phyloP scores from a whole-genome alignment of 768 basidiomycete genomes.

The Boletus speciosus region DNA sequence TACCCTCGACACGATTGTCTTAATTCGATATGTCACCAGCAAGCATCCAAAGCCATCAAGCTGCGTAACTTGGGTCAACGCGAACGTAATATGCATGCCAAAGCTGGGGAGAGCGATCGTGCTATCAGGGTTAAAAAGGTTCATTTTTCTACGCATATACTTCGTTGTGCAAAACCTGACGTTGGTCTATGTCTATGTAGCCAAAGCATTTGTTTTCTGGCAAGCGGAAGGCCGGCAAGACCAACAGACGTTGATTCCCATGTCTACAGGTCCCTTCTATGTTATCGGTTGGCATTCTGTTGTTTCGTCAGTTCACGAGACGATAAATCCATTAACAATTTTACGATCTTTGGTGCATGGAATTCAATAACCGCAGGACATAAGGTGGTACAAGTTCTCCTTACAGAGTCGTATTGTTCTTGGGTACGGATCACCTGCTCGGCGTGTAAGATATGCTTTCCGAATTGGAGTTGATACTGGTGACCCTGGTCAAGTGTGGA shows the following conservation, averaged over 20 bases:
- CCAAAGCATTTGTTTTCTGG: conserved; percentile 86
- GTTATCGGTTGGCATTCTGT: conserved; percentile 3
- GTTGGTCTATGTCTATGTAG: conserved; percentile 36
- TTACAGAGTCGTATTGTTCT: neutral
- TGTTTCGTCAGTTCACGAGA: neutral
- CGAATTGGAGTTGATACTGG: neutral
- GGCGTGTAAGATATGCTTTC: neutral
- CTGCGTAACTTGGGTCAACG: conserved; percentile 86
- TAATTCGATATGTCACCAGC: conserved; percentile 39
- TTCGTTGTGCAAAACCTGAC: neutral
- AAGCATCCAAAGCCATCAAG: conserved; percentile 75
- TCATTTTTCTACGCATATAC: conserved; percentile 17
- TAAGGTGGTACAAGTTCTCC: neutral
- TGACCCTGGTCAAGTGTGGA: neutral
- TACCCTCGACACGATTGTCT: neutral
- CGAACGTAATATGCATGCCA: conserved; percentile 81
- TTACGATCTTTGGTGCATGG: neutral
- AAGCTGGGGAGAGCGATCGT: conserved; percentile 88
- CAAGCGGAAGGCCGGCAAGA: conserved; percentile 83
- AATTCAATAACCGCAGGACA: neutral
- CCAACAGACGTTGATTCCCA: conserved; percentile 57
- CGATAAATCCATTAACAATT: neutral
- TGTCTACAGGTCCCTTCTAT: neutral
- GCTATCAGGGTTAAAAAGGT: conserved; percentile 83
- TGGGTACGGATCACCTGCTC: neutral